These are phyloP conservation scores for Globisporangium yorkense DNA, from an alignment of 352 stramenopile genomes.

Conservation along the genomic window DNA sequence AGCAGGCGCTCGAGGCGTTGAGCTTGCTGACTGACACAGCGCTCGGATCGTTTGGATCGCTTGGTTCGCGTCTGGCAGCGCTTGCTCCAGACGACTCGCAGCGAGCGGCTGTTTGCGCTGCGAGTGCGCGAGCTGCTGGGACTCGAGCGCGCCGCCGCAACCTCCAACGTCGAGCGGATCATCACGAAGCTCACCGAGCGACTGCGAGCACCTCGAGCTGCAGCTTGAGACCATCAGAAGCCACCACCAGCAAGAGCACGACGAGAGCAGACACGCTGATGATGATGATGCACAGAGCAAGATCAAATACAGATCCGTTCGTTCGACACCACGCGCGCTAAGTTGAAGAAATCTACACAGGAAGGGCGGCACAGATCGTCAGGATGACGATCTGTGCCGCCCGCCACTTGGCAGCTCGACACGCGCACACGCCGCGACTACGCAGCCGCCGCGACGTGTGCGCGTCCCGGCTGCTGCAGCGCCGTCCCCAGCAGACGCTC, in stretches of 20 bases:
- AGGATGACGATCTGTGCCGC: background rate
- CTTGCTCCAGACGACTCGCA: constrained; percentile 8
- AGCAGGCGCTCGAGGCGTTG: background rate
- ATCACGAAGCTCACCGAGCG: constrained; percentile 4
- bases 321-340: constrained; percentile 13
- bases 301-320: constrained; percentile 5
- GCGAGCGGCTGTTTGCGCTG: constrained; percentile 6
- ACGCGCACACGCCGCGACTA: background rate
- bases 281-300: background rate
- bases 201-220: background rate
- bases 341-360: constrained; percentile 18
- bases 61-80: background rate
- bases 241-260: background rate
- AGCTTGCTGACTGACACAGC: background rate
- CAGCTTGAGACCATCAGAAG: background rate
- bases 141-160: constrained; percentile 1
- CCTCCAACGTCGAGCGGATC: background rate
- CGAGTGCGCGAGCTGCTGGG: constrained; percentile 11
- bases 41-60: too few species aligned
- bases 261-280: background rate
- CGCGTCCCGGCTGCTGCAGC: background rate
- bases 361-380: background rate
- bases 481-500: background rate
- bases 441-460: background rate
- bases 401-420: background rate